A percentile compares a stretch with the other conserved stretches of the same genome.
phyloP scores from a whole-genome alignment of 2,329 filamentous ascomycete genomes.

The Monilinia aucupariae region DNA sequence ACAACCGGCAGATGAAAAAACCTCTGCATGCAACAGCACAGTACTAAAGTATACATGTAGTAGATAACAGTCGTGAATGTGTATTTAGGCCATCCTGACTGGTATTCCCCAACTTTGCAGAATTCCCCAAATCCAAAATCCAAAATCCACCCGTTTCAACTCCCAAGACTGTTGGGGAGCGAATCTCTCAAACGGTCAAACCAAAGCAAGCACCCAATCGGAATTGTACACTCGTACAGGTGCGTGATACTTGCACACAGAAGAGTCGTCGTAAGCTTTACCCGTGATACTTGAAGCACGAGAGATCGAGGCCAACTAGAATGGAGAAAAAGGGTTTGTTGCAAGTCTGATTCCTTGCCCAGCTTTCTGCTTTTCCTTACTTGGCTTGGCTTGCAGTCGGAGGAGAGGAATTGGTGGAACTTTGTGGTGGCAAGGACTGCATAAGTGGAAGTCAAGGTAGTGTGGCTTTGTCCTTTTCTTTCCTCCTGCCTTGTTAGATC shows the following conservation, averaged over 20 bases:
- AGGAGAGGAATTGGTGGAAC: constrained; percentile 1
- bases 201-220: background rate
- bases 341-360: constrained; percentile 15
- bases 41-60: background rate
- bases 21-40: background rate
- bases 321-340: constrained; percentile 6
- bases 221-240: background rate
- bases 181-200: background rate
- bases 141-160: background rate
- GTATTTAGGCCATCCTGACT: background rate
- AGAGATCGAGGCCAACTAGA: background rate
- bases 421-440: background rate
- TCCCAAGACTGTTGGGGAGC: background rate
- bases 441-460: background rate
- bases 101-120: background rate
- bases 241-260: background rate
- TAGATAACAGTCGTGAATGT: background rate
- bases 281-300: constrained; percentile 4
- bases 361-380: constrained; percentile 13
- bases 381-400: background rate
- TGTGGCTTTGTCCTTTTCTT: background rate
- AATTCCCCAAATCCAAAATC: too few relatives aligned
- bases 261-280: constrained; percentile 15
- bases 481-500: background rate
- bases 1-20: background rate